Evolutionary conservation across 2,329 filamentous ascomycete species (phyloP).

Genomic region (Gnomoniopsis sp.): DNA sequence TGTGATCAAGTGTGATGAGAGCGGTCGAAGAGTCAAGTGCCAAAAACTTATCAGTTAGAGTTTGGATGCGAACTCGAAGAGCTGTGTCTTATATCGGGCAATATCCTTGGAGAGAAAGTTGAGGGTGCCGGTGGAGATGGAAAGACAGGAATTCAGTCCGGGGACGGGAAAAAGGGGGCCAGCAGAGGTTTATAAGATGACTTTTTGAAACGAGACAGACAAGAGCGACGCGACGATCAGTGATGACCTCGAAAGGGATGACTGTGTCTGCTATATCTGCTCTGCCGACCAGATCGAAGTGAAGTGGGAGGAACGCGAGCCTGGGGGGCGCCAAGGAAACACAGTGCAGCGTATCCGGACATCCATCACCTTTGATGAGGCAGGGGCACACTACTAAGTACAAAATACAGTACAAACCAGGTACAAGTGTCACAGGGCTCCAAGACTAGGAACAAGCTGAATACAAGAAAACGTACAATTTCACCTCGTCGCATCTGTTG

Average conservation of each 20-base stretch:
- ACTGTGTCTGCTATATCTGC: not conserved
- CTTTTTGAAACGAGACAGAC: not conserved
- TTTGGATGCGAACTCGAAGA: not conserved
- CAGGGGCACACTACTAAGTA: too few relatives aligned
- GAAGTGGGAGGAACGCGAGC: too few relatives aligned
- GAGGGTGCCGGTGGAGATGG: not conserved
- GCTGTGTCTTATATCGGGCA: not conserved
- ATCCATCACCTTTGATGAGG: too few relatives aligned
- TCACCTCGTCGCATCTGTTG: too few relatives aligned
- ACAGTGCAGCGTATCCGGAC: too few relatives aligned
- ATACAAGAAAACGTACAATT: too few relatives aligned
- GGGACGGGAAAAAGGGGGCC: not conserved
- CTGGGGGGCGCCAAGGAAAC: too few relatives aligned
- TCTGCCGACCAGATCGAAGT: too few relatives aligned
- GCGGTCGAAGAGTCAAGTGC: not conserved
- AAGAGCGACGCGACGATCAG: not conserved
- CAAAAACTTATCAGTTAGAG: not conserved
- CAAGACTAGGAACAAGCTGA: too few relatives aligned
- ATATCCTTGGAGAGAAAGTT: not conserved
- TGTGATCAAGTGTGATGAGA: not conserved
- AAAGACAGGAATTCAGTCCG: not conserved
- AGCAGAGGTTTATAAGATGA: constrained; percentile 9
- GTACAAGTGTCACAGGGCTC: too few relatives aligned
- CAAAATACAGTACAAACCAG: too few relatives aligned
- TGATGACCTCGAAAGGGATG: not conserved